Evolutionary conservation across 1,284 basidiomycete species (phyloP), one percentile per base, ranked within the genome.

Genomic region (Apiotrichum sp.): DNA sequence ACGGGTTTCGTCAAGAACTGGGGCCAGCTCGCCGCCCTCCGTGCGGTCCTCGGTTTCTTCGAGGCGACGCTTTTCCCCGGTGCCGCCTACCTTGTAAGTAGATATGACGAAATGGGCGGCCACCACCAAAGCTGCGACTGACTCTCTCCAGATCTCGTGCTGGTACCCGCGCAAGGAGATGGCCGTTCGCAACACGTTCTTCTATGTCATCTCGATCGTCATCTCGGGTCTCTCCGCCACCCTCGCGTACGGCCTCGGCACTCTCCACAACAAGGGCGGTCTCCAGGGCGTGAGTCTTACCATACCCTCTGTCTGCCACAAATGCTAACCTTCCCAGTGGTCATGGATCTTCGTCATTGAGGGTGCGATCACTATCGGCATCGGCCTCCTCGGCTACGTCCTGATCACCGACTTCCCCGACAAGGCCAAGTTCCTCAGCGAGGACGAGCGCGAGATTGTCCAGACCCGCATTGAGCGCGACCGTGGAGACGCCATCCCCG

Each of bases 321-420:
- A 22, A 22, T 7, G 14, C 47, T 44, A 14, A 48, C 35, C 8
- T 9, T 4, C 10, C 2, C 50, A 53, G 38, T 61, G 56, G 55
- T 50, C 38, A 29, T 59, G 48, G 62, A 53, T 57, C 53, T 59
- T 57, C 43, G 50, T 62, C 47, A 35, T 68, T 34, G 46, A 59
- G 43, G 57, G 57, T 8, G 50, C 65, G 43, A 60, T 74, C 56
- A 77, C 76, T 2, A 53, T 68, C 40, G 63, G 56, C 16, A 63
- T 76, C 41, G 74, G 69, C 9, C 13, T 75, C n/a, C 40, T 41
- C 40, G 40, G 40, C 9, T 41, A 41, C 40, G 10, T 41, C 10
- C 40, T 41, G 36, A 38, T 38, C 36, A 38, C 72, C 58, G 77
- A 79, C 63, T 78, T 79, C 70, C 79, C 79, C 16, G 77, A 79